These are phyloP conservation scores for Tripterygium wilfordii DNA, from an alignment of 177 flowering plant genomes.

Conservation along the genomic window DNA sequence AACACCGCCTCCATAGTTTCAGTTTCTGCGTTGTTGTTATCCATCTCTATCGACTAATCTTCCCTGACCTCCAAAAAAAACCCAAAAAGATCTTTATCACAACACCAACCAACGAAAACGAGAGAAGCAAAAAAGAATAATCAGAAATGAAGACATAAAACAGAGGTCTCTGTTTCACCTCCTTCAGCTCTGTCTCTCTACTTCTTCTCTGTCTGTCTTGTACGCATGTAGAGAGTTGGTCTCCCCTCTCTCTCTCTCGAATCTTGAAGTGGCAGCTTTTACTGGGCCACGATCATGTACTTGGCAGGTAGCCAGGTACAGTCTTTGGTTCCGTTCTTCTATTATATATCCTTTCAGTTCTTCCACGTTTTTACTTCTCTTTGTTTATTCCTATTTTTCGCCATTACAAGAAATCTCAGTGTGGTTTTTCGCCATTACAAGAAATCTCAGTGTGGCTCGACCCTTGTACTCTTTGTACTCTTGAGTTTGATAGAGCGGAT, in stretches of 20 bases:
- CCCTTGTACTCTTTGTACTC: too few relatives aligned
- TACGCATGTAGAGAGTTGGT: background rate
- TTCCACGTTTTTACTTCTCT: too few relatives aligned
- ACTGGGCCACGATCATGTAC: constrained; percentile 6
- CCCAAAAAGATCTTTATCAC: background rate
- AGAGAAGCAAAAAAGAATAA: background rate
- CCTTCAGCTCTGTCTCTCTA: background rate
- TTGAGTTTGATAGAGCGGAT: too few relatives aligned
- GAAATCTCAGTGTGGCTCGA: too few relatives aligned
- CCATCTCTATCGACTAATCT: constrained; percentile 18
- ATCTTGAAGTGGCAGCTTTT: constrained; percentile 10
- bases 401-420: too few relatives aligned
- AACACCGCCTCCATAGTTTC: constrained; percentile 43
- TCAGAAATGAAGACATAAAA: background rate
- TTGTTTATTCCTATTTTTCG: too few relatives aligned
- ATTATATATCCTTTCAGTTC: too few relatives aligned
- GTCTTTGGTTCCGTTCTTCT: too few relatives aligned
- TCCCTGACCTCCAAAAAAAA: background rate
- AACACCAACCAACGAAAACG: background rate
- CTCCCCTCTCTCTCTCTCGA: constrained; percentile 1
- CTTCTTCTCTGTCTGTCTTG: background rate
- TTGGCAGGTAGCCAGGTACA: too few relatives aligned
- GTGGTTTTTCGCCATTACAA: too few relatives aligned
- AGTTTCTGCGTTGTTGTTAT: constrained; percentile 9
- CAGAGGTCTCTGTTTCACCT: constrained; percentile 3